Percentiles rank a stretch among this genome's conserved stretches.
Evolutionary conservation across 192 early-diverging fungal species (phyloP).

Genomic region (Backusella circina): DNA sequence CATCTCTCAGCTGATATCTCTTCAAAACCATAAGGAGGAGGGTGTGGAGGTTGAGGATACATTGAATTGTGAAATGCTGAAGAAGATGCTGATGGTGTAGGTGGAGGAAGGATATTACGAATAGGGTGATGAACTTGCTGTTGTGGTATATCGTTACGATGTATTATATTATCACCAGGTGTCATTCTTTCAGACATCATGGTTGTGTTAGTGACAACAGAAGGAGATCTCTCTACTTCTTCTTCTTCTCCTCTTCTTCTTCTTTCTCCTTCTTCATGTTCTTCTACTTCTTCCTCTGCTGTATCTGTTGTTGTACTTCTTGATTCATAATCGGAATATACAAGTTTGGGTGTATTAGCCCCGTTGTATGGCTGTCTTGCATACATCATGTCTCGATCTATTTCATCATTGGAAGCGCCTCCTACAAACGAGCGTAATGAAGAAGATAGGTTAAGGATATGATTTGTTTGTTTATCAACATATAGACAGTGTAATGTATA

Average conservation of each 20-base stretch:
- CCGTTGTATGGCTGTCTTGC: constrained; percentile 11
- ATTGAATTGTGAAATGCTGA: neutral
- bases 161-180: neutral
- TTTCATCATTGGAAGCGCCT: constrained; percentile 11
- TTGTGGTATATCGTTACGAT: neutral
- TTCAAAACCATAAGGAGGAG: neutral
- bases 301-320: constrained; percentile 10
- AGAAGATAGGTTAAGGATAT: constrained; percentile 1
- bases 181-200: neutral
- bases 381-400: constrained; percentile 4
- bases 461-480: neutral
- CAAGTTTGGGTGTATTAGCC: neutral
- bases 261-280: neutral
- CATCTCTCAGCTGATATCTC: constrained; percentile 7
- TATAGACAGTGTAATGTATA: neutral
- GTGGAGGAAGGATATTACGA: constrained; percentile 1
- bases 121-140: neutral
- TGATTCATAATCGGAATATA: constrained; percentile 11
- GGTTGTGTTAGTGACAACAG: neutral
- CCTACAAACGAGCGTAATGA: constrained; percentile 15
- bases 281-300: neutral
- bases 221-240: neutral
- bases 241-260: neutral
- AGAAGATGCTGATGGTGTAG: neutral
- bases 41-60: neutral